A percentile compares a stretch with the other conserved stretches of the same genome.
Evolutionary conservation across 2,329 filamentous ascomycete species (phyloP).

Genomic region (Sporothrix variecibatus): DNA sequence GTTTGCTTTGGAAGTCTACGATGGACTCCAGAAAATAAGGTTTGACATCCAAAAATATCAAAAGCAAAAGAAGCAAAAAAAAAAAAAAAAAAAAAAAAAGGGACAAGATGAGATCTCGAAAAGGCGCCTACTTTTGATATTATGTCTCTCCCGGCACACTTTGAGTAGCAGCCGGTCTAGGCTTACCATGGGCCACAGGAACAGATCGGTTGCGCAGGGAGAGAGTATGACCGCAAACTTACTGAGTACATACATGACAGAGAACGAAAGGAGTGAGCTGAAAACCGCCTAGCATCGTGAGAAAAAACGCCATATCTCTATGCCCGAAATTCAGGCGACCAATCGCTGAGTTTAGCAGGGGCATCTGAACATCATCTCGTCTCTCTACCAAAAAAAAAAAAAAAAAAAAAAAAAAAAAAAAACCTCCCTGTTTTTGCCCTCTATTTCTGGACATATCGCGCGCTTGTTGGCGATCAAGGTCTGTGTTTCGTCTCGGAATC

Average conservation of each 20-base stretch:
- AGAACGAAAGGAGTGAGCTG: background rate
- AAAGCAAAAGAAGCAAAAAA: background rate
- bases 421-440: background rate
- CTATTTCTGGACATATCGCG: background rate
- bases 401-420: too few relatives aligned
- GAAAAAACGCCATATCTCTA: background rate
- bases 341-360: background rate
- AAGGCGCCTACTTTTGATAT: background rate
- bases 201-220: background rate
- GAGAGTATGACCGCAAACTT: background rate
- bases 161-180: background rate
- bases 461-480: background rate
- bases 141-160: background rate
- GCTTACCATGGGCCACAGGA: constrained; percentile 4
- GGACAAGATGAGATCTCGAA: background rate
- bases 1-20: background rate
- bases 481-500: constrained; percentile 3
- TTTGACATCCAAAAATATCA: constrained; percentile 8
- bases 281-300: background rate
- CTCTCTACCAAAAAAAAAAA: too few relatives aligned
- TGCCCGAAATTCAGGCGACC: background rate
- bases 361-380: background rate
- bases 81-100: background rate
- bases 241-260: background rate
- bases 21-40: background rate